Percentiles rank a stretch among this genome's conserved stretches.
Evolutionary conservation across 495 filamentous ascomycete species (phyloP).

Genomic region (Glutinoglossum americanum): DNA sequence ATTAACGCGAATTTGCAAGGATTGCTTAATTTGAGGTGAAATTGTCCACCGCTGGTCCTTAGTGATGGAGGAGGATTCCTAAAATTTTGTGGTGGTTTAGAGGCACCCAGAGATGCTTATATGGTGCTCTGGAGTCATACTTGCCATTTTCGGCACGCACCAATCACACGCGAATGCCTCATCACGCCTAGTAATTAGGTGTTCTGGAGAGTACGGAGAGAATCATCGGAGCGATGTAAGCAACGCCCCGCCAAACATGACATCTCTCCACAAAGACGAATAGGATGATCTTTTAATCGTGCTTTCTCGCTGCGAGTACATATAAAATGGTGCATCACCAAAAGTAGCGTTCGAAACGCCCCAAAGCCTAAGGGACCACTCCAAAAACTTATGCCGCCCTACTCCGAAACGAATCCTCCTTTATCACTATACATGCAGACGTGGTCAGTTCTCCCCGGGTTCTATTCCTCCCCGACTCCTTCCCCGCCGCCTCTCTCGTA

Average conservation of each 20-base stretch:
- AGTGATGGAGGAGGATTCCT: neutral
- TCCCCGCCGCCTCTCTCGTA: neutral
- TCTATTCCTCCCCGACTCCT: neutral
- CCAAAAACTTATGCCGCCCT: neutral
- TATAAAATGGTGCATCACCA: neutral
- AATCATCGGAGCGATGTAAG: neutral
- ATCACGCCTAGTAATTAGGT: neutral
- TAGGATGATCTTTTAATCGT: neutral
- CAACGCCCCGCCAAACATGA: neutral
- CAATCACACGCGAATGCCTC: neutral
- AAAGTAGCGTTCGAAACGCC: neutral
- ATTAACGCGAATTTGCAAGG: neutral
- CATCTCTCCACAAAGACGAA: neutral
- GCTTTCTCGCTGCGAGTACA: neutral
- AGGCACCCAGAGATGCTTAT: neutral
- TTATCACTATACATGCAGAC: neutral
- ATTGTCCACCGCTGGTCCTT: neutral
- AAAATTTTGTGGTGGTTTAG: neutral
- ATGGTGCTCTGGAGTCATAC: neutral
- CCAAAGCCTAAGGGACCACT: neutral
- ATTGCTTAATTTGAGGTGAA: neutral
- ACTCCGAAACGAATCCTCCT: neutral
- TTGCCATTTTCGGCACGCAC: neutral
- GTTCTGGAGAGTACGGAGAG: neutral
- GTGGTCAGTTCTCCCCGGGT: neutral